These are phyloP conservation scores for Phialophora macrospora DNA, from an alignment of 2,329 filamentous ascomycete species.

Conservation along the genomic window DNA sequence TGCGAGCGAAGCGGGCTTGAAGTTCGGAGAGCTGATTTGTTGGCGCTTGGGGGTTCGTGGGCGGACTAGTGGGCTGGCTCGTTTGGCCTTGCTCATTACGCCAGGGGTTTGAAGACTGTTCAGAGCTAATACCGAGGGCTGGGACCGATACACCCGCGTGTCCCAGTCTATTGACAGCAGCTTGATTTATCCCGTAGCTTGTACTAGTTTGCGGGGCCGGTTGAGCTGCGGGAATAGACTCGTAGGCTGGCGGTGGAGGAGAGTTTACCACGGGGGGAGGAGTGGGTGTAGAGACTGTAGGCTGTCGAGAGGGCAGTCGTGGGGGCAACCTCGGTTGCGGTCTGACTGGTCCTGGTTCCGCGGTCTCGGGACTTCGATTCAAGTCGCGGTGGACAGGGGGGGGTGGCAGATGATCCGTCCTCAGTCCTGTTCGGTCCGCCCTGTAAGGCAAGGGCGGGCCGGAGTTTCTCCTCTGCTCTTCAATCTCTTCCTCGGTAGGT, in stretches of 20 bases:
- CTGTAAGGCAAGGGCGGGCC: constrained; percentile 69
- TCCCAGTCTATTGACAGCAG: constrained; percentile 68
- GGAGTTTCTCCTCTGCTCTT: constrained; percentile 48
- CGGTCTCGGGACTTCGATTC: constrained; percentile 37
- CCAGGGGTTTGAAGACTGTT: constrained; percentile 33
- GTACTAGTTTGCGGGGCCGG: constrained; percentile 41
- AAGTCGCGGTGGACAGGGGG: constrained; percentile 64
- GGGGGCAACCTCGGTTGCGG: constrained; percentile 66
- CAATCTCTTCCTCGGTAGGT: constrained; percentile 37
- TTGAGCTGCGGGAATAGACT: constrained; percentile 30
- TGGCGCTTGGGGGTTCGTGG: constrained; percentile 30
- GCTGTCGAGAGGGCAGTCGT: constrained; percentile 70
- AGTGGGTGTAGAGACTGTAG: constrained; percentile 52
- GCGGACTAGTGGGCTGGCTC: constrained; percentile 42
- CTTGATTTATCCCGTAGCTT: constrained; percentile 58
- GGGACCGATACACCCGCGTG: constrained; percentile 79
- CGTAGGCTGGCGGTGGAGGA: constrained; percentile 31
- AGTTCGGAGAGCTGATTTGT: constrained; percentile 65
- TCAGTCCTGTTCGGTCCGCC: constrained; percentile 71
- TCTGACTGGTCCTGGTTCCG: constrained; percentile 42
- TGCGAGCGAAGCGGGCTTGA: constrained; percentile 68
- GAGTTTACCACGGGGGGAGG: constrained; percentile 50
- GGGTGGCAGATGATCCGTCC: constrained; percentile 70
- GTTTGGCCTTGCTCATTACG: constrained; percentile 42
- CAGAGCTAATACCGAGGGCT: constrained; percentile 70